Evolutionary conservation across 1,284 basidiomycete genomes (phyloP).

Genomic region (Cutaneotrichosporon cavernicola): DNA sequence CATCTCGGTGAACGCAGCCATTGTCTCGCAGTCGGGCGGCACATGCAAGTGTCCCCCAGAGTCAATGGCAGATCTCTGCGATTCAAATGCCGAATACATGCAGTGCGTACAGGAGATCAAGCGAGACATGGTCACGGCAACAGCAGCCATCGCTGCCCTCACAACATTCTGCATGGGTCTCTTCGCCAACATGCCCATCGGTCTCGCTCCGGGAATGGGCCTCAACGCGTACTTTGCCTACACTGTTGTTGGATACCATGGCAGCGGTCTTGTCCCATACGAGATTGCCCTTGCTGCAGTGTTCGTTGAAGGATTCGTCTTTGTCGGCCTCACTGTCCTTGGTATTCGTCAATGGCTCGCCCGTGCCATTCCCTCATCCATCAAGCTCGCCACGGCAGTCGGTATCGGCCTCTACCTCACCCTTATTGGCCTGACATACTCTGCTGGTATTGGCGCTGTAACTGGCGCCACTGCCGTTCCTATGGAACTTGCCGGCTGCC

Average conservation of each 20-base stretch:
- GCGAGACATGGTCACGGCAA: constrained; percentile 61
- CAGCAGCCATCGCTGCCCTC: constrained; percentile 73
- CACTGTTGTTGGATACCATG: constrained; percentile 78
- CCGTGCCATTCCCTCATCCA: constrained; percentile 80
- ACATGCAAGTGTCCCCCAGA: constrained; percentile 68
- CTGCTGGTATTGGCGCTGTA: constrained; percentile 72
- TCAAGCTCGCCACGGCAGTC: constrained; percentile 77
- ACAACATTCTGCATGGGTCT: constrained; percentile 57
- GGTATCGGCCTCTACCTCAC: constrained; percentile 76
- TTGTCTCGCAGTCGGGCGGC: constrained; percentile 73
- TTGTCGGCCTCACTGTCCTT: constrained; percentile 75
- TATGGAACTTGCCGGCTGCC: constrained; percentile 78
- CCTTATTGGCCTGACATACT: constrained; percentile 56
- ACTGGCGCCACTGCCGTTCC: constrained; percentile 71
- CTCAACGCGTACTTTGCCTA: constrained; percentile 89
- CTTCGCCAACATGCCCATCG: constrained; percentile 46
- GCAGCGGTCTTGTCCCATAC: constrained; percentile 69
- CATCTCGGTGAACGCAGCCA: constrained; percentile 57
- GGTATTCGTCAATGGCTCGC: constrained; percentile 89
- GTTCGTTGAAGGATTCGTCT: constrained; percentile 84
- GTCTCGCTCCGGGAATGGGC: constrained; percentile 65
- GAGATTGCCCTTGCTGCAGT: constrained; percentile 81
- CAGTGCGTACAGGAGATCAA: constrained; percentile 66
- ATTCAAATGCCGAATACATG: constrained; percentile 63
- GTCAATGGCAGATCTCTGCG: constrained; percentile 49